Evolutionary conservation across 352 stramenopile genomes (phyloP), one percentile per base, ranked within the genome.

Genomic region (Phytophthora capsici): DNA sequence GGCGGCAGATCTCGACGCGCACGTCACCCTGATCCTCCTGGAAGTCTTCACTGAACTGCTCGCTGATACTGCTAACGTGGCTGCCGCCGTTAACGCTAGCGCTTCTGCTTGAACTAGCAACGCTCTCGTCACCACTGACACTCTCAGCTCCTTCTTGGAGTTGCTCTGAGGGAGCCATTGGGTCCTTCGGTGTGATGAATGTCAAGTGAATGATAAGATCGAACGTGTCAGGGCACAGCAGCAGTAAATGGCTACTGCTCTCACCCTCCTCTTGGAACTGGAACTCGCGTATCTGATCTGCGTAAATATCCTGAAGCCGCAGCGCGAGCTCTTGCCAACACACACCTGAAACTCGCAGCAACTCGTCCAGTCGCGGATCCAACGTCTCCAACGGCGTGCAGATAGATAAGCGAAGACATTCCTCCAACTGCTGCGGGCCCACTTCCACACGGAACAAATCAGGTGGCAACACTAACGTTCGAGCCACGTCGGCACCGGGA

Each of bases 181-280:
- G 57, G 43, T 80, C 50, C n/a, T 64, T 69, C n/a, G 66, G 63
- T 30, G 64, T 88, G 22, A 84, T 73, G 41, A 95, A 88, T 48
- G 66, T 90, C 58, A 96, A 62, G 57, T 96, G 88, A 63, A 96
- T 95, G 65, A 96, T 94, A 22, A 96, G 66, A 53, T 96, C 88
- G 40, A 89, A 88, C 23, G 88, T 89, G 53, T 93, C 74, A 0
- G 85, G 84, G 58, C 88, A 96, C 10, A 96, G 64, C 57, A 96
- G 58, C 40, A 96, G 46, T 23, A 96, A 68, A 54, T 96, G 88
- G 13, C 80, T 91, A 50, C 78, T 88, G 17, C 73, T 76, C 56
- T 95, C 75, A 19, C 77, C 73, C 23, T 95, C 78, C 17, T 80
- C 79, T 41, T 88, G 69, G 64, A 96, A 96, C 51, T 92, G 85